A percentile compares a stretch with the other conserved stretches of the same genome.
Evolutionary conservation across 495 filamentous ascomycete genomes (phyloP).

Genomic region (Pyrenula massariospora): DNA sequence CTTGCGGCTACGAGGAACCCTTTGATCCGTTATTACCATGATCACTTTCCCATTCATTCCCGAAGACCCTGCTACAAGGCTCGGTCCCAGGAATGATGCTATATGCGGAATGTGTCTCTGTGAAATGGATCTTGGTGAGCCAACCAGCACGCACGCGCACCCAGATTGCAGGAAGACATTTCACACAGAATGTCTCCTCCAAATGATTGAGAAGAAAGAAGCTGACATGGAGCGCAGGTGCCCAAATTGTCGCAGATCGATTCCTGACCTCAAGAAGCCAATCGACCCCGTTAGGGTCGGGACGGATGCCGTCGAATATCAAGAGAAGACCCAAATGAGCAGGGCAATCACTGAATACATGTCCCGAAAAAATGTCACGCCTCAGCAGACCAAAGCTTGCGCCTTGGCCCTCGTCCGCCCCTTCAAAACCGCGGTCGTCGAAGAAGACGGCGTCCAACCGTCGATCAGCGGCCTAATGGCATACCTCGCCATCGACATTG

Average conservation of each 20-base stretch:
- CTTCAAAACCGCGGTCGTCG: neutral
- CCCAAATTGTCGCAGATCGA: neutral
- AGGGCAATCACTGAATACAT: neutral
- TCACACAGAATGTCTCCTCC: neutral
- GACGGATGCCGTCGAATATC: no score
- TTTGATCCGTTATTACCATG: no score
- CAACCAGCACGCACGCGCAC: neutral
- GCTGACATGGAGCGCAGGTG: no score
- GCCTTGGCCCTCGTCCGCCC: neutral
- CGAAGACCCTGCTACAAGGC: neutral
- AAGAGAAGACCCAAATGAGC: no score
- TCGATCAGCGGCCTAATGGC: neutral
- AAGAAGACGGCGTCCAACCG: neutral
- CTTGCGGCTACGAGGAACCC: no score
- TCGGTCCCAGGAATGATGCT: neutral
- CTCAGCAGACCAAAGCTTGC: neutral
- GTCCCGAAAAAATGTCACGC: neutral
- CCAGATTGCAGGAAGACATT: neutral
- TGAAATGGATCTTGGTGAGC: neutral
- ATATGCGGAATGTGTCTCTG: neutral
- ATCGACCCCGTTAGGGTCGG: no score
- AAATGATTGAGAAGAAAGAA: no score
- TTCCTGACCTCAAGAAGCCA: neutral
- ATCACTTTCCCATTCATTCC: neutral
- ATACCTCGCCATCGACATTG: neutral